A percentile compares a stretch with the other conserved stretches of the same genome.
These are phyloP conservation scores for Candida oleophila DNA, from an alignment of 805 yeast species.

Conservation along the genomic window DNA sequence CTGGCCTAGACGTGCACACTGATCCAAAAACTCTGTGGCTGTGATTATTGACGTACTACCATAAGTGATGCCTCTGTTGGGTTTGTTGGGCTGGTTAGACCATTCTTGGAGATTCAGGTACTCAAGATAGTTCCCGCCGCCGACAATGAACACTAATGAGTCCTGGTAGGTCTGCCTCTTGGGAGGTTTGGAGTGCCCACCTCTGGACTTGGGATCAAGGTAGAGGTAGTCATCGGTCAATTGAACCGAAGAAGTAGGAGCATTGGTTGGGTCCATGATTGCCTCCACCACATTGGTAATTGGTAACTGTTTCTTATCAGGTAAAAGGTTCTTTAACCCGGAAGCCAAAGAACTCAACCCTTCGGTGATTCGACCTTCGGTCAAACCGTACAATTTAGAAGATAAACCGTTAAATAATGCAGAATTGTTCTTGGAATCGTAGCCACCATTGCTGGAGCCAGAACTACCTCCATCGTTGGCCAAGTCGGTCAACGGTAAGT, in stretches of 20 bases:
- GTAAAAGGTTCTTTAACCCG: constrained; percentile 82
- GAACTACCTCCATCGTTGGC: background rate
- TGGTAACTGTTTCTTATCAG: constrained; percentile 85
- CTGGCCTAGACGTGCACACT: constrained; percentile 55
- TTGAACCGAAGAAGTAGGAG: constrained; percentile 61
- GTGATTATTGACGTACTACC: constrained; percentile 82
- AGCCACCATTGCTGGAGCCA: background rate
- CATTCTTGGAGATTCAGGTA: constrained; percentile 93
- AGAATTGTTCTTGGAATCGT: constrained; percentile 37
- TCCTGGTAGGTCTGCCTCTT: constrained; percentile 78
- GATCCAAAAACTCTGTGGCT: constrained; percentile 67
- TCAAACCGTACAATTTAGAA: constrained; percentile 74
- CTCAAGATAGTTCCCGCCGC: constrained; percentile 95
- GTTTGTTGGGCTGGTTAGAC: constrained; percentile 45
- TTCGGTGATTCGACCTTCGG: constrained; percentile 79
- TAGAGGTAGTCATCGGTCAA: constrained; percentile 87
- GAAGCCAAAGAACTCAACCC: constrained; percentile 89
- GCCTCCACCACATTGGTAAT: constrained; percentile 90
- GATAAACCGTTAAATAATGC: constrained; percentile 74
- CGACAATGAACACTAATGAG: constrained; percentile 87
- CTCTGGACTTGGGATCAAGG: constrained; percentile 88
- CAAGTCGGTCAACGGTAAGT: constrained; percentile 14
- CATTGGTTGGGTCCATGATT: constrained; percentile 75
- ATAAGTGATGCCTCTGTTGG: constrained; percentile 63
- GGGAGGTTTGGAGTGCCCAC: constrained; percentile 87